Evolutionary conservation across 2,329 filamentous ascomycete species (phyloP).

Genomic region (Geoglossum cookeanum): DNA sequence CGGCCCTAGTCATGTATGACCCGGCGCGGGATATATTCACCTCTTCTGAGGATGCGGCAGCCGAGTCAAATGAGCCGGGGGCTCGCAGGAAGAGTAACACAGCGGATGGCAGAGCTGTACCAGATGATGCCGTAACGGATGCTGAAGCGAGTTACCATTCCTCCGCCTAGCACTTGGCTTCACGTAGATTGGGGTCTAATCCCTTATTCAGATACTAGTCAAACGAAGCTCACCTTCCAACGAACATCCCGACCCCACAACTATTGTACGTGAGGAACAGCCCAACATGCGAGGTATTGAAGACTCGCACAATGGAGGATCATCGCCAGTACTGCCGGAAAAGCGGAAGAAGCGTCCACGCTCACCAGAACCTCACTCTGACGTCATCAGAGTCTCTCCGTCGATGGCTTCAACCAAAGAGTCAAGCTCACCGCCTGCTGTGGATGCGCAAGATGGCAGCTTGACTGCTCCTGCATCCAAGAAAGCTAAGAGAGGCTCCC

Average conservation of each 20-base stretch:
- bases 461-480: not conserved
- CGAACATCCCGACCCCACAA: not conserved
- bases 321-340: not conserved
- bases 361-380: not conserved
- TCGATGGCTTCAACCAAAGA: not conserved
- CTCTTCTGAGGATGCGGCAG: constrained; percentile 7
- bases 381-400: not conserved
- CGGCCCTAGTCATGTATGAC: constrained; percentile 10
- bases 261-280: not conserved
- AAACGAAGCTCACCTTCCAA: not conserved
- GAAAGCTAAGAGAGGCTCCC: not conserved
- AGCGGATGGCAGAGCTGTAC: not conserved
- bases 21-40: constrained; percentile 13
- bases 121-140: not conserved
- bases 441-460: not conserved
- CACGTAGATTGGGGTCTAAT: not conserved
- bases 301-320: not conserved
- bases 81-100: constrained; percentile 3
- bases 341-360: constrained; percentile 17
- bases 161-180: not conserved
- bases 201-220: not conserved
- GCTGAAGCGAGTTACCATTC: not conserved
- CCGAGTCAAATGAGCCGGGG: constrained; percentile 3
- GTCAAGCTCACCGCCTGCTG: not conserved
- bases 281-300: not conserved